These are phyloP conservation scores for Ceratobasidium sp. DNA, from an alignment of 1,284 basidiomycete genomes.

Conservation along the genomic window DNA sequence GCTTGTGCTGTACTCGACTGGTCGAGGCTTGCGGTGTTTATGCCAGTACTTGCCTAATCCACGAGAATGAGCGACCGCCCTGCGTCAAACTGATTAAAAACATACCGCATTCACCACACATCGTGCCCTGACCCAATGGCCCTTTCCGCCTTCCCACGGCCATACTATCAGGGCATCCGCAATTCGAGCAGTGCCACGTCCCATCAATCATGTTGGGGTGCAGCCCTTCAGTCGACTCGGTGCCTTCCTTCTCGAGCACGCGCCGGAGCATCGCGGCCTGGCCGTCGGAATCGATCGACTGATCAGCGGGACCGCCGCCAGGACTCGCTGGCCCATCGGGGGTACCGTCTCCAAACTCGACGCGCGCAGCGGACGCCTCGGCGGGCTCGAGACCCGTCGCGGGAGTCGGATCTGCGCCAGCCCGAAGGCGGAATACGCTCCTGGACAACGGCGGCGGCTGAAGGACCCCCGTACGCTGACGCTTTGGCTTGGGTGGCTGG, in stretches of 20 bases:
- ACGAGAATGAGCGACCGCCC: constrained; percentile 42
- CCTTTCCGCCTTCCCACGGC: constrained; percentile 88
- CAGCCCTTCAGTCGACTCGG: constrained; percentile 81
- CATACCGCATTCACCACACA: constrained; percentile 92
- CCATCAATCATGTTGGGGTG: constrained; percentile 84
- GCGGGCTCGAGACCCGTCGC: constrained; percentile 70
- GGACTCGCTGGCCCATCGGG: constrained; percentile 33
- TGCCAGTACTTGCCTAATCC: constrained; percentile 84
- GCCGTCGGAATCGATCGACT: constrained; percentile 59
- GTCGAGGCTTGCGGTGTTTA: constrained; percentile 74
- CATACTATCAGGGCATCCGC: constrained; percentile 86
- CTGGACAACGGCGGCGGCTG: constrained; percentile 71
- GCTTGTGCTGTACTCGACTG: constrained; percentile 76
- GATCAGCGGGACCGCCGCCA: background rate
- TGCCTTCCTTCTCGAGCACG: constrained; percentile 74
- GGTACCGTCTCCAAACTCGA: constrained; percentile 23
- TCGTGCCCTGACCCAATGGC: constrained; percentile 87
- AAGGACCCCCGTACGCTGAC: constrained; percentile 71
- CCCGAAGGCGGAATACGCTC: constrained; percentile 67
- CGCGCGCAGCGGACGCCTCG: constrained; percentile 36
- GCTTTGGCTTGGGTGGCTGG: constrained; percentile 67
- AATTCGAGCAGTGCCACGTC: constrained; percentile 92
- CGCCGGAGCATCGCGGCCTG: constrained; percentile 67
- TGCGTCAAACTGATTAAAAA: constrained; percentile 49
- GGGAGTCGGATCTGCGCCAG: constrained; percentile 62